Conservation (phyloP, 495 filamentous ascomycete species). For the Annulohypoxylon maeteangense region DNA sequence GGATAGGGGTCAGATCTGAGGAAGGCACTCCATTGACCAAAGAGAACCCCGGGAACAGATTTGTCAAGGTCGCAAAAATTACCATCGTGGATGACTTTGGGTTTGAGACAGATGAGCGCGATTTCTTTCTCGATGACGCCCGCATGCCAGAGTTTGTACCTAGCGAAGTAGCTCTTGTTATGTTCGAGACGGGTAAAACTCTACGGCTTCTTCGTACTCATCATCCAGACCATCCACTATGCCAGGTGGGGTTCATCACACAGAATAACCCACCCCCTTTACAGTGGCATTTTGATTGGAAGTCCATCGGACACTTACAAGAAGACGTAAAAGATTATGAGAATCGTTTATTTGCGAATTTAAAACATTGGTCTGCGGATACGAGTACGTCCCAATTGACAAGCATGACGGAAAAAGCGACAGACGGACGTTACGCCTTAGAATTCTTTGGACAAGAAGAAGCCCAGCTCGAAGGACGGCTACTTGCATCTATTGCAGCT, state of each 20-base stretch:
- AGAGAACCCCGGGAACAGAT: slow-evolving; percentile 59
- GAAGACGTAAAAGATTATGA: slow-evolving; percentile 72
- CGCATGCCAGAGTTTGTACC: slow-evolving; percentile 75
- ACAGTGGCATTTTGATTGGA: slow-evolving; percentile 81
- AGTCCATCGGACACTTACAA: slow-evolving; percentile 72
- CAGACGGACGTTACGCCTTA: slow-evolving; percentile 37
- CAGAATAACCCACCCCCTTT: slow-evolving; percentile 65
- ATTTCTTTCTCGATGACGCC: slow-evolving; percentile 68
- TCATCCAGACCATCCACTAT: slow-evolving; percentile 82
- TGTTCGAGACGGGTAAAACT: slow-evolving; percentile 83
- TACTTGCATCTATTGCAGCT: slow-evolving; percentile 63
- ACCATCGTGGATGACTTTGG: slow-evolving; percentile 65
- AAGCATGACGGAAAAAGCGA: not conserved
- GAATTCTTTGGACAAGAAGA: slow-evolving; percentile 62
- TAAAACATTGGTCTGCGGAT: slow-evolving; percentile 39
- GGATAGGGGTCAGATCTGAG: slow-evolving; percentile 77
- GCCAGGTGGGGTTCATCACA: slow-evolving; percentile 58
- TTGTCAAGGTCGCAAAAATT: slow-evolving; percentile 70
- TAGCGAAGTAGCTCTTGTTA: slow-evolving; percentile 67
- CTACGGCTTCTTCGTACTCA: slow-evolving; percentile 76
- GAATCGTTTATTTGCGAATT: slow-evolving; percentile 55
- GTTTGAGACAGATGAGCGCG: slow-evolving; percentile 60
- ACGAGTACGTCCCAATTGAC: not conserved
- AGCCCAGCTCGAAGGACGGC: slow-evolving; percentile 57
- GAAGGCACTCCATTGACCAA: slow-evolving; percentile 60